These are phyloP conservation scores for Leccinum arenicola DNA, from an alignment of 768 basidiomycete species.

Conservation along the genomic window DNA sequence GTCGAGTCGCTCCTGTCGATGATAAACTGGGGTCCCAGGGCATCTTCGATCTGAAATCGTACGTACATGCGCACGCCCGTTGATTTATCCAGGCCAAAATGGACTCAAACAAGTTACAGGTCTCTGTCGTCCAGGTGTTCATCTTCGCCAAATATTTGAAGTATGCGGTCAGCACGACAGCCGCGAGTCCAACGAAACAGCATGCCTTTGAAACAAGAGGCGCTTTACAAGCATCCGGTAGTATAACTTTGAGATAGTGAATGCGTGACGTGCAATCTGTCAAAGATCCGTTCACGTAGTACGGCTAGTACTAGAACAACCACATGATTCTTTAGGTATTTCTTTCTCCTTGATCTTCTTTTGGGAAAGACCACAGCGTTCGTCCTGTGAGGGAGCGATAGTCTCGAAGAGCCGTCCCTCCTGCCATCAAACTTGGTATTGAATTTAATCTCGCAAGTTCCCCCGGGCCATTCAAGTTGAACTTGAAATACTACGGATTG, in stretches of 20 bases:
- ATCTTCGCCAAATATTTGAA: slow-evolving; percentile 45
- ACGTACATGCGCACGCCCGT: slow-evolving; percentile 99
- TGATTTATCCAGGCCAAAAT: slow-evolving; percentile 94
- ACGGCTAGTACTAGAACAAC: slow-evolving; percentile 64
- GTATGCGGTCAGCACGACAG: slow-evolving; percentile 1
- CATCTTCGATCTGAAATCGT: slow-evolving; percentile 90
- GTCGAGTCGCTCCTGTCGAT: slow-evolving; percentile 76
- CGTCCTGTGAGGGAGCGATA: slow-evolving; percentile 69
- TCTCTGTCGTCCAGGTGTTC: too few species aligned
- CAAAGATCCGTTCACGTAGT: slow-evolving; percentile 82
- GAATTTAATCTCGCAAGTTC: too few species aligned
- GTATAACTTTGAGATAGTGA: slow-evolving; percentile 95
- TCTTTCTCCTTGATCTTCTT: slow-evolving; percentile 62
- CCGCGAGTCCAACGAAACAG: slow-evolving; percentile 12
- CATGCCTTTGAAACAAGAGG: slow-evolving; percentile 87
- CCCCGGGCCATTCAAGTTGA: too few species aligned
- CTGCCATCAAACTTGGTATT: slow-evolving; percentile 83
- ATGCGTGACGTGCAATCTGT: slow-evolving; percentile 77
- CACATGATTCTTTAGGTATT: slow-evolving; percentile 71
- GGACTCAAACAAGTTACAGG: slow-evolving; percentile 81
- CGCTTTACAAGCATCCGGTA: slow-evolving; percentile 93
- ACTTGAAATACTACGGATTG: too few species aligned
- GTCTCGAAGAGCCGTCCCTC: slow-evolving; percentile 79
- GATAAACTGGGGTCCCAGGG: slow-evolving; percentile 36
- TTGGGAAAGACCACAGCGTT: slow-evolving; percentile 59